These are phyloP conservation scores for Yamadazyma laniorum DNA, from an alignment of 805 yeast species.

Conservation along the genomic window DNA sequence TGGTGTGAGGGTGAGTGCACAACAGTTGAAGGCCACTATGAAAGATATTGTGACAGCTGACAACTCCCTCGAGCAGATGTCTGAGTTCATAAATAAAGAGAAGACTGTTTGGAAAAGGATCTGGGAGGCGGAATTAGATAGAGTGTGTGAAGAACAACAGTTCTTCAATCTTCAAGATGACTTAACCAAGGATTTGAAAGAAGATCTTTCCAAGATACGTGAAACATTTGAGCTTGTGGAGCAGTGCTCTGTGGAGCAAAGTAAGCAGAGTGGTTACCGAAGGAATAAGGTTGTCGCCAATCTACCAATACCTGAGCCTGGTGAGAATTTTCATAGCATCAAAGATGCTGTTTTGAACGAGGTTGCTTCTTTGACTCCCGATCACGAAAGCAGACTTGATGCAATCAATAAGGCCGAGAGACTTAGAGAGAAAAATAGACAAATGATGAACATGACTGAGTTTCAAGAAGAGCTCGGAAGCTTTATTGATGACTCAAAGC, in stretches of 20 bases:
- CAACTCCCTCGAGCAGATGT: conserved; percentile 49
- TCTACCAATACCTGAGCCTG: conserved; percentile 54
- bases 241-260: conserved; percentile 75
- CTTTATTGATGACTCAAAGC: conserved; percentile 74
- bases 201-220: conserved; percentile 74
- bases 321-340: conserved; percentile 54
- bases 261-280: conserved; percentile 51
- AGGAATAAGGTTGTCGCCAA: conserved; percentile 39
- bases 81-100: conserved; percentile 63
- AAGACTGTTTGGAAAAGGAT: conserved; percentile 84
- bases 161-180: conserved; percentile 89
- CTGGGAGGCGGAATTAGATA: conserved; percentile 89
- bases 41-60: conserved; percentile 65
- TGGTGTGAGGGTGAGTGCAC: conserved; percentile 76
- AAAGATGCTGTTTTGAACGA: conserved; percentile 80
- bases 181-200: conserved; percentile 70
- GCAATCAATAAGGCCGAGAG: conserved; percentile 89
- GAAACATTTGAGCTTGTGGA: conserved; percentile 83
- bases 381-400: conserved; percentile 79
- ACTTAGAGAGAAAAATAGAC: conserved; percentile 68
- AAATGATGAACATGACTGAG: conserved; percentile 52
- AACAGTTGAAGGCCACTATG: conserved; percentile 64
- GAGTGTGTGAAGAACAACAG: conserved; percentile 91
- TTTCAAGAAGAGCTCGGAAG: conserved; percentile 84
- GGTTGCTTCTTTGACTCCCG: conserved; percentile 75